Conservation (phyloP, 2,329 filamentous ascomycete species). For the Mycosphaerella arachidis region DNA sequence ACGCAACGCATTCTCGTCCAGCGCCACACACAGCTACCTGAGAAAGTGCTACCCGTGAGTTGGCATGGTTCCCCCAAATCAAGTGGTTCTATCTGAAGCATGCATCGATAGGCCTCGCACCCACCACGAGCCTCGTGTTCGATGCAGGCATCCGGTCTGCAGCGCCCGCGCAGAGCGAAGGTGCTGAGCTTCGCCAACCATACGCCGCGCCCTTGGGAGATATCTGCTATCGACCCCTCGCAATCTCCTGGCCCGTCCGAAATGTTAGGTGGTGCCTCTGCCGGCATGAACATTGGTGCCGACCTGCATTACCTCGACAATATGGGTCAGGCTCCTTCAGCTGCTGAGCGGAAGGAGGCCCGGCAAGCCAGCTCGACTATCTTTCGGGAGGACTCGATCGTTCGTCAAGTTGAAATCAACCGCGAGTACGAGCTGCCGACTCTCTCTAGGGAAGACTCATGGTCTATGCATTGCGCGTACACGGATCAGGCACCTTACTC, state of each 20-base stretch:
- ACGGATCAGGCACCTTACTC: constrained; percentile 28
- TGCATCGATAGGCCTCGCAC: constrained; percentile 1
- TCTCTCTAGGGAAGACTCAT: constrained; percentile 21
- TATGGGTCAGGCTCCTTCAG: constrained; percentile 30
- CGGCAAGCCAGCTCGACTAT: constrained; percentile 26
- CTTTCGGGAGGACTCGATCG: constrained; percentile 27
- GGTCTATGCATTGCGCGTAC: constrained; percentile 28
- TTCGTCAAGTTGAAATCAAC: constrained; percentile 20
- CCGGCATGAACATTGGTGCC: constrained; percentile 21
- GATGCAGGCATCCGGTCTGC: constrained; percentile 33
- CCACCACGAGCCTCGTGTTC: constrained; percentile 23
- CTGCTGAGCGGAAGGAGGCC: constrained; percentile 12
- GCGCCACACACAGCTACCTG: constrained; percentile 8
- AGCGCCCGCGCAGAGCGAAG: constrained; percentile 23
- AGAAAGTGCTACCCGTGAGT: constrained; percentile 9
- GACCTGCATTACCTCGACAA: constrained; percentile 22
- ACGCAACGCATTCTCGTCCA: constrained; percentile 18
- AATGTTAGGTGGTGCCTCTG: constrained; percentile 23
- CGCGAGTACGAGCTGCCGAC: constrained; percentile 11
- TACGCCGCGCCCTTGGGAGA: constrained; percentile 31
- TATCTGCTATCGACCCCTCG: constrained; percentile 25
- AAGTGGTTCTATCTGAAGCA: constrained; percentile 21
- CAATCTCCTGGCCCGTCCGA: constrained; percentile 24
- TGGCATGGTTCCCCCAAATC: constrained; percentile 12
- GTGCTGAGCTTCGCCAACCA: constrained; percentile 32